Evolutionary conservation across 2,329 filamentous ascomycete species (phyloP), one percentile per base, ranked within the genome.

Genomic region (Arthrinium phaeospermum): DNA sequence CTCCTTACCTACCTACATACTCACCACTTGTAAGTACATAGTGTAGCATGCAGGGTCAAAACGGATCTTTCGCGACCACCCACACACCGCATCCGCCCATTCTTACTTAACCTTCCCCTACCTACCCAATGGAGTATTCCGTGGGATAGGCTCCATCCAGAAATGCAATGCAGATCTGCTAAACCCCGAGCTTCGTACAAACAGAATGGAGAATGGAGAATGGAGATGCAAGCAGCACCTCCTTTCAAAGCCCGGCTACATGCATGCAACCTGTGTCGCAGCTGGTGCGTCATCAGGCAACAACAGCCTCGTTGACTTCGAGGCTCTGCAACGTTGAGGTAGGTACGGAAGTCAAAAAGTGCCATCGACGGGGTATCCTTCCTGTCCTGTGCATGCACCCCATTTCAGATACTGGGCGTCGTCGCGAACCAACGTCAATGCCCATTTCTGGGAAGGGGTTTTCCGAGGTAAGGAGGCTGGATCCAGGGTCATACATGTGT

Each of bases 41-140:
- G 53, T 61, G 53, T 64, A 64, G 30, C 34, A 64, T 64, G 57
- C 57, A 64, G 57, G 57, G 57, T 41, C 57, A 64, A n/a, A 37
- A 34, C 30, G 30, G 30, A 61, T 37, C 30, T 30, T 16, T 10
- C 14, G 13, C 51, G 24, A 27, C 51, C 51, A 30, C 51, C 27
- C 24, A 24, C 53, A 61, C 53, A 61, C 53, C 53, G 30, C 57
- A 64, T 64, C 19, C 57, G 34, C 34, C 57, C 57, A 41, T 41
- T 64, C 57, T 41, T 41, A 64, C 57, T 41, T 41, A 64, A 41
- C 19, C 19, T 41, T 64, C 34, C n/a, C 19, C 34, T 64, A 41
- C 57, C 57, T 64, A 64, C 57, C 57, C 57, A 24, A 64, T 64
- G n/a, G 34, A 64, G 57, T 41, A 64, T n/a, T 41, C 57, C 57